Base-by-base conservation (phyloP, 2,329 filamentous ascomycete genomes). In the Diplodia sapinea region DNA sequence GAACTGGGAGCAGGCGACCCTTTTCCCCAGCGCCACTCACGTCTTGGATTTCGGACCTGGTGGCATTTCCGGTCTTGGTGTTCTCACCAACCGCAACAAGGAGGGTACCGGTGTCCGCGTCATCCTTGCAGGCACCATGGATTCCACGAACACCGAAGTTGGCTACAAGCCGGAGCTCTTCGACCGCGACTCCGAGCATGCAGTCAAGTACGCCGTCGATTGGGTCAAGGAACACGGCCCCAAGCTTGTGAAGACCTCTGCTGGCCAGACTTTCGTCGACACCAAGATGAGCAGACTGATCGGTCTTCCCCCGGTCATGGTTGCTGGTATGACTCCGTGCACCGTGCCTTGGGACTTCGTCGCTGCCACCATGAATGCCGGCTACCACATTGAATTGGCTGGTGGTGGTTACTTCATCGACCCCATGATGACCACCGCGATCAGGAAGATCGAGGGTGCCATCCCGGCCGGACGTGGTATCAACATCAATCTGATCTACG, bases 151-250 rank as follows among this genome's bases (percentile, higher is more conserved):
- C 69, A 85, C 87, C 38, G 95, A 98, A 79, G 91, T 99, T 70
- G 95, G 95, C 66, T 99, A 97, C 85, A 99, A 99, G 85, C 91
- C 94, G 2, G 95, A 99, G 81, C 86, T 99, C 63, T 99, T 99
- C 74, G 94, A 99, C 77, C 91, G 95, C 68, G 95, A 99, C 77
- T 93, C 94, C 75, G 92, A 97, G 77, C 89, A 97, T 75, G 94
- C 95, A 5, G 91, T 99, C 75, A 95, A 94, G 79, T 98, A 93
- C 78, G 94, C 95, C 59, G 90, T 93, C 36, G 93, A 99, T 80
- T 99, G 96, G 96, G 93, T 99, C 68, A 96, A 96, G 80, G 94
- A 97, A 79, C 94, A 95, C 77, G 94, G 94, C 11, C 95, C 96
- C n/a, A 91, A 89, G 69, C 85, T 99, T 52, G 89, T 96, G 73